Base-by-base conservation (phyloP, 1,284 basidiomycete genomes). In the Cerrena zonata region DNA sequence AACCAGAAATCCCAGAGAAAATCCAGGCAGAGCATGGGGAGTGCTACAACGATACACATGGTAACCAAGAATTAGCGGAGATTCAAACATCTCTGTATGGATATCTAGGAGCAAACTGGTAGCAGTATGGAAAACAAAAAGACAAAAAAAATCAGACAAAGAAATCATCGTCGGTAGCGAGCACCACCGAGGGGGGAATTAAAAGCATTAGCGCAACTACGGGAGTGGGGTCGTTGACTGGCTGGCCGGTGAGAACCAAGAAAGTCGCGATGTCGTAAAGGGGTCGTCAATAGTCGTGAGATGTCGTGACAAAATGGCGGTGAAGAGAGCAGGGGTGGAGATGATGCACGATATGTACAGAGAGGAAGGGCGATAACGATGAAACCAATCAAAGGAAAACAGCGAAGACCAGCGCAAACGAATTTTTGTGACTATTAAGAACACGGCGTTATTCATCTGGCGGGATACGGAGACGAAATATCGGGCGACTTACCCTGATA, bases 281-380 rank as follows among this genome's bases (percentile, higher is more conserved):
- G 38, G 48, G 48, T 49, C 48, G 48, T 49, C 10, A 43, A 24
- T 4, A 24, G 47, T 49, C 47, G 47, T 48, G 37, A 41, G 19
- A 39, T 22, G 47, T 48, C 47, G 48, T 49, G 37, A 48, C 37
- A 15, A 39, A 21, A n/a, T n/a, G n/a, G n/a, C 22, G 7, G 42
- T 12, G 42, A 24, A 18, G 18, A 24, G 22, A 44, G 22, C 22
- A 18, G 22, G 42, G 22, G 26, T 21, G 42, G 19, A 5, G 42
- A 36, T 36, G 34, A 36, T 10, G n/a, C n/a, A n/a, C n/a, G n/a
- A n/a, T n/a, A n/a, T n/a, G n/a, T n/a, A n/a, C n/a, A n/a, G n/a
- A n/a, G n/a, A 34, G 30, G n/a, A 10, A 45, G 44, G 25, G 24
- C 24, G 24, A n/a, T 27, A 25, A 21, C n/a, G 44, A 25, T 25